Evolutionary conservation across 169 alveolate genomes (phyloP), one percentile per base, ranked within the genome.

Genomic region (Cryptosporidium andersoni): DNA sequence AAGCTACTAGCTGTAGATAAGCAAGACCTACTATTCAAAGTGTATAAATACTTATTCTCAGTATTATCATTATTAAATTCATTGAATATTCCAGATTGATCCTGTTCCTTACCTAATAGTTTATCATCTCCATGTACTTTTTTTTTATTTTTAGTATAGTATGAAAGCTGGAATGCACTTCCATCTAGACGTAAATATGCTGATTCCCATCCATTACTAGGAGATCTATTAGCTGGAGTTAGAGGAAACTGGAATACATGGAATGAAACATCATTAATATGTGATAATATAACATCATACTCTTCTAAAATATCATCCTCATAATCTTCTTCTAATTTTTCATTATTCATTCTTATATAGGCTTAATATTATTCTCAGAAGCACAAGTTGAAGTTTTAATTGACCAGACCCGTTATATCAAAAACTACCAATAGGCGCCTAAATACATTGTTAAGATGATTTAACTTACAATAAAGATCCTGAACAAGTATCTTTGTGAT

Each of bases 101-200:
- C 12, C 8, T 43, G 25, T 9, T 37, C 16, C 8, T 48, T 14
- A 1, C 51, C 81, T 12, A 3, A 14, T 36, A 39, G 25, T 48
- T 66, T 64, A 6, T 62, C 67, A 16, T 25, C 45, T 2, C 52
- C 43, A 60, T 9, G 9, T 16, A 64, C 6, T 7, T 25, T 43
- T 25, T 6, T 9, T 34, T 74, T 64, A 11, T 74, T 63, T 43
- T 39, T 37, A 3, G 85, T 6, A 51, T 74, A 58, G 51, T 74
- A 74, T 58, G 85, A 56, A 56, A 74, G 68, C 12, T 74, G 85
- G 45, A 74, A 74, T 42, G 85, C 55, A 25, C 85, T 68, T 14
- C 85, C 85, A 43, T 74, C 85, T 2, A 68, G 74, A 16, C 85
- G 37, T 45, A 74, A 37, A 74, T 58, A 74, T 37, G 85, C 85